Conservation (phyloP, 192 early-diverging fungal species). For the Funneliformis mosseae region DNA sequence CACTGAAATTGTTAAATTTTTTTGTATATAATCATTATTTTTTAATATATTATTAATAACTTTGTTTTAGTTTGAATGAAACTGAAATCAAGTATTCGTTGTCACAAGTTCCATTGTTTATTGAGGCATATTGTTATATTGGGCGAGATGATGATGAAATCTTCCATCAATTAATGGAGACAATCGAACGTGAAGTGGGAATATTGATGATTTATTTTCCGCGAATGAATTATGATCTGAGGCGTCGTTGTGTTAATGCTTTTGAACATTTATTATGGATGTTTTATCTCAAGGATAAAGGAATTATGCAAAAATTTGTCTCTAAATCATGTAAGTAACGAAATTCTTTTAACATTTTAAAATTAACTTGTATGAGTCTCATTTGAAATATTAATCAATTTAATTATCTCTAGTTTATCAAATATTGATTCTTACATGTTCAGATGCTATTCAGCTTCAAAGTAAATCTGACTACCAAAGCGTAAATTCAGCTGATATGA, state of each 20-base stretch:
- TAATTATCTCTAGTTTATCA: slow-evolving; percentile 33
- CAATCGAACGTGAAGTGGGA: slow-evolving; percentile 47
- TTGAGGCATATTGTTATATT: slow-evolving; percentile 65
- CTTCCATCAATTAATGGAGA: slow-evolving; percentile 48
- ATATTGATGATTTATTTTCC: slow-evolving; percentile 53
- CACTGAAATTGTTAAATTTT: neutral
- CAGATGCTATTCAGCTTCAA: slow-evolving; percentile 21
- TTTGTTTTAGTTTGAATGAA: slow-evolving; percentile 45
- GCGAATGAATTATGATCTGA: slow-evolving; percentile 48
- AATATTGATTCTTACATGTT: slow-evolving; percentile 36
- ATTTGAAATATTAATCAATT: neutral
- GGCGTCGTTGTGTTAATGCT: slow-evolving; percentile 49
- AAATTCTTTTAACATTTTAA: neutral
- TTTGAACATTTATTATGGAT: slow-evolving; percentile 56
- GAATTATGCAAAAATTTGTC: slow-evolving; percentile 45
- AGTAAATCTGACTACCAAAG: neutral
- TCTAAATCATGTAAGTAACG: slow-evolving; percentile 47
- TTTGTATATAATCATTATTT: slow-evolving; percentile 1
- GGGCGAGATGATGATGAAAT: slow-evolving; percentile 50
- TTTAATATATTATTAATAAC: neutral
- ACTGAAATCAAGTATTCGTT: slow-evolving; percentile 45
- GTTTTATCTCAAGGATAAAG: slow-evolving; percentile 53
- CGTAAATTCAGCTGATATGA: neutral
- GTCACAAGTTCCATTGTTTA: slow-evolving; percentile 57
- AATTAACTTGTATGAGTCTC: neutral